Evolutionary conservation across 257 asterid species (phyloP).

Genomic region (Solanum habrochaites): DNA sequence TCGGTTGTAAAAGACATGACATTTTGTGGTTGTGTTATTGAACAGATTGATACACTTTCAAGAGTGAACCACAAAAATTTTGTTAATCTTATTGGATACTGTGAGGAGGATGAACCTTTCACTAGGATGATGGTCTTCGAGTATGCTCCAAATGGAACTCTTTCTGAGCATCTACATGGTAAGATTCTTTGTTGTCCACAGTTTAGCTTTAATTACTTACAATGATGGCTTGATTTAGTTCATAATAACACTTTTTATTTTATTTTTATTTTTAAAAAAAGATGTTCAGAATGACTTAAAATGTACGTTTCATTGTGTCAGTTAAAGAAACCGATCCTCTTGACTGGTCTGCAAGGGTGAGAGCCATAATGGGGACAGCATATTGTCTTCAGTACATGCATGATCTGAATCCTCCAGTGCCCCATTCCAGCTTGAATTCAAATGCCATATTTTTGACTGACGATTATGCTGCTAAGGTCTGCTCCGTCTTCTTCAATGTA

Average conservation of each 20-base stretch:
- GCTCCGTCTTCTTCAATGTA: slow-evolving; percentile 2
- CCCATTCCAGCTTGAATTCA: slow-evolving; percentile 48
- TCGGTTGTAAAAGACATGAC: not conserved
- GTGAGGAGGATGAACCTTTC: slow-evolving; percentile 85
- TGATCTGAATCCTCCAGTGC: slow-evolving; percentile 59
- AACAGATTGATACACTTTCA: slow-evolving; percentile 65
- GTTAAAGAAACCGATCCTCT: slow-evolving; percentile 80
- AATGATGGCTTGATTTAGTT: not conserved
- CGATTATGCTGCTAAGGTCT: slow-evolving; percentile 94
- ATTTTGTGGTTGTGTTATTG: not conserved
- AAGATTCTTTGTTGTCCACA: slow-evolving; percentile 4
- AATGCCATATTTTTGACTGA: slow-evolving; percentile 58
- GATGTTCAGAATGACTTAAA: not conserved
- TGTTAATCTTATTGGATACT: slow-evolving; percentile 77
- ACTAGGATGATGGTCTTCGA: slow-evolving; percentile 95
- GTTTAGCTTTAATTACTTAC: not conserved
- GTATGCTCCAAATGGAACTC: slow-evolving; percentile 84
- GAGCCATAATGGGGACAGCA: slow-evolving; percentile 74
- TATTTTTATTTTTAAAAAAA: not conserved
- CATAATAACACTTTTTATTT: not conserved
- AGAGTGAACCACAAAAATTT: slow-evolving; percentile 93
- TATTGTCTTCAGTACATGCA: slow-evolving; percentile 88
- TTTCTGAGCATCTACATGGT: slow-evolving; percentile 89
- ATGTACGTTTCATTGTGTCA: slow-evolving; percentile 9
- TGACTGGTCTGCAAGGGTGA: slow-evolving; percentile 76